Evolutionary conservation across 768 basidiomycete genomes (phyloP), one percentile per base, ranked within the genome.

Genomic region (Termitomyces sp.): DNA sequence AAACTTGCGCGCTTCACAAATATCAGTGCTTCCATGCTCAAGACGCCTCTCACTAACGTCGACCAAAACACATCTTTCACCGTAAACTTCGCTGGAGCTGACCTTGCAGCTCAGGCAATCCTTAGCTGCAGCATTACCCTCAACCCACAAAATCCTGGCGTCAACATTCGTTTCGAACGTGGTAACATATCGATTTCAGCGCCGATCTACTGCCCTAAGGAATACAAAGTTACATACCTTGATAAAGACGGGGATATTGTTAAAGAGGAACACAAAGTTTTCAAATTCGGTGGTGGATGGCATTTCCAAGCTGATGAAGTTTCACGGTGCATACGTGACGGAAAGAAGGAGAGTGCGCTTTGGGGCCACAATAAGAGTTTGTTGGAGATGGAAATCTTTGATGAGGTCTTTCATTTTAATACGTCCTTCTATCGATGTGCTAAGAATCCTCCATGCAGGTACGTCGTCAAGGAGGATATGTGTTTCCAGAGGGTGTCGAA

Each of bases 281-380:
- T 88, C 61, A 76, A 83, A 44, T 86, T 79, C 4, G 91, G 90
- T 10, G 76, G 75, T 36, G 93, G 92, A 8, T 91, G 83, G 88
- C 83, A 91, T 70, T 95, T 87, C 71, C 83, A 95, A 71, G 92
- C 93, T 3, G 93, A 95, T 66, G 92, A 95, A 60, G 91, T 93
- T 12, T 93, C 90, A 18, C 73, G 90, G 50, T 91, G 88, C 67
- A 75, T 93, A 23, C 72, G 84, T 41, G 87, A 87, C 55, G 88
- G 88, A 3, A 90, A 87, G 76, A 73, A 74, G 28, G 85, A 94
- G 72, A 92, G 91, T 66, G 77, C 77, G 4, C 65, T 84, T 35
- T 93, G 92, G 90, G 81, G 85, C 1, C 88, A 88, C 64, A 83
- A 86, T 46, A 93, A 93, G 75, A 93, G 88, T 67, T 66, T 89